Conservation (phyloP, 2,329 filamentous ascomycete species). For the Fusarium devonianum region DNA sequence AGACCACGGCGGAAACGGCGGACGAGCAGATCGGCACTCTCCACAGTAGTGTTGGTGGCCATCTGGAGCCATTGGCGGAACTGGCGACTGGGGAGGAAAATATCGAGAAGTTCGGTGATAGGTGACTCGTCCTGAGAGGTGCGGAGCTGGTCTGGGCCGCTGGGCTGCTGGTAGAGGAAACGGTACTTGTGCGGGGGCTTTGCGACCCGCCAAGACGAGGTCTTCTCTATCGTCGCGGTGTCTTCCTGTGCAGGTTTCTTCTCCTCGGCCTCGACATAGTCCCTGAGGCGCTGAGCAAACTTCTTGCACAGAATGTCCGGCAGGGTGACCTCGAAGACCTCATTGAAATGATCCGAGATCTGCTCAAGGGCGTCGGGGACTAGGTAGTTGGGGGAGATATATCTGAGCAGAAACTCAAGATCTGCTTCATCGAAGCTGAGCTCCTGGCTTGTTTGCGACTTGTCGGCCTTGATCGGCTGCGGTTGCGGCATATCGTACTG, state of each 20-base stretch:
- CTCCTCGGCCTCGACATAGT: constrained; percentile 74
- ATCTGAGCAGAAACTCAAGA: constrained; percentile 88
- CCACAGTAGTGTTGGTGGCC: constrained; percentile 77
- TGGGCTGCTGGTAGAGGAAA: constrained; percentile 79
- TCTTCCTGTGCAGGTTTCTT: constrained; percentile 53
- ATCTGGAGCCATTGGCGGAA: constrained; percentile 91
- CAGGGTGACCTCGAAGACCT: constrained; percentile 84
- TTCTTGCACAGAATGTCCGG: constrained; percentile 79
- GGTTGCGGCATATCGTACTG: constrained; percentile 83
- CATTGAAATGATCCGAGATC: constrained; percentile 78
- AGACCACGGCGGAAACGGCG: constrained; percentile 84
- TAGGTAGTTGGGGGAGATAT: constrained; percentile 87
- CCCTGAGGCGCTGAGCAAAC: constrained; percentile 75
- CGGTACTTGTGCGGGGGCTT: constrained; percentile 94
- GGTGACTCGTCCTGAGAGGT: constrained; percentile 58
- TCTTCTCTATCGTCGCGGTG: constrained; percentile 64
- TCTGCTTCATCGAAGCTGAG: constrained; percentile 79
- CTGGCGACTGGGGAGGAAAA: constrained; percentile 81
- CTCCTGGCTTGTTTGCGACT: constrained; percentile 55
- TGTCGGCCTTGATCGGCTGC: constrained; percentile 58
- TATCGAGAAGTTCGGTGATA: constrained; percentile 79
- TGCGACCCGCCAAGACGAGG: constrained; percentile 75
- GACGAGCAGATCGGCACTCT: constrained; percentile 79
- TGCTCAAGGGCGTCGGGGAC: constrained; percentile 90
- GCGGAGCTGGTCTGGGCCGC: constrained; percentile 47